Evolutionary conservation across 139 green algal species (phyloP), one percentile per base, ranked within the genome.

Genomic region (Haematococcus lacustris): DNA sequence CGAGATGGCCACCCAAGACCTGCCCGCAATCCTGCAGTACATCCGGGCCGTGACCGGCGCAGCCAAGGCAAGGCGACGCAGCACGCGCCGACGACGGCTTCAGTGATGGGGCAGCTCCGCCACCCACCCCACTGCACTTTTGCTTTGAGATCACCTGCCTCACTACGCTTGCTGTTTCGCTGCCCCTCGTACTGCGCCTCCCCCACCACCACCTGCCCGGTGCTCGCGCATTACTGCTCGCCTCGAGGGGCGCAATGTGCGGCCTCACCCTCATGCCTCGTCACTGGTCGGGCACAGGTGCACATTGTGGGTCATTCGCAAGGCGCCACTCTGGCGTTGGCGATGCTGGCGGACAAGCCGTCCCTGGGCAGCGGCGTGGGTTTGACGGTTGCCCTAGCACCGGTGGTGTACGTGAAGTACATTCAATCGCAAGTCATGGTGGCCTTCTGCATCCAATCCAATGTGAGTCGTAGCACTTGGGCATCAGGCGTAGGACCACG

Each of bases 21-120:
- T 95, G 34, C 88, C 86, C 3, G 82, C 88, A 3, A 67, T 79
- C 37, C 69, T 94, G 1, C 33, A 84, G 34, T 84, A 89, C 38
- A 69, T 89, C 1, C 77, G 89, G 35, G 34, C 76, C 6, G 43
- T 68, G 4, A 91, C 88, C 0, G 71, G 67, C 3, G 69, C 50
- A 23, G 39, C 25, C 23, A 72, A 64, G 66, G 66, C 3, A 53
- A 1, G 51, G n/a, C n/a, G n/a, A n/a, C n/a, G n/a, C n/a, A n/a
- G n/a, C n/a, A n/a, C n/a, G n/a, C n/a, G n/a, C n/a, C n/a, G n/a
- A n/a, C n/a, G n/a, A n/a, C n/a, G n/a, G n/a, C n/a, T n/a, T n/a
- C n/a, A n/a, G n/a, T n/a, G n/a, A n/a, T n/a, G n/a, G n/a, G n/a
- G n/a, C n/a, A n/a, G n/a, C n/a, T n/a, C n/a, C n/a, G n/a, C n/a